Conservation (phyloP, 2,329 filamentous ascomycete genomes). For the Curvularia sp. region DNA sequence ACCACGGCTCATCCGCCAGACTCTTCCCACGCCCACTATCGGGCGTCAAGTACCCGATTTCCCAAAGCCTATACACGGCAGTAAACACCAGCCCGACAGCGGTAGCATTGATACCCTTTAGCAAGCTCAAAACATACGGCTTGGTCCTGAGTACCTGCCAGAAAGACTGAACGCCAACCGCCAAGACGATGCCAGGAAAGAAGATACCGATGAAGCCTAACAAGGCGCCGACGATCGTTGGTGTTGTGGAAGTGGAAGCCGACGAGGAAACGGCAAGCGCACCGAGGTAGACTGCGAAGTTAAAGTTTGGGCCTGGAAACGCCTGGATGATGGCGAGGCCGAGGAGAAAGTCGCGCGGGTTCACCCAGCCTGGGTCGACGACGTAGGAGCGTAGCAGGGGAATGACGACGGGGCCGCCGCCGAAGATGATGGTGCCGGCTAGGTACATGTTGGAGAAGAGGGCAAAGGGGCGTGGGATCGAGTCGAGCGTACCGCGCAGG, state of each 20-base stretch:
- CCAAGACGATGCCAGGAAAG: slow-evolving; percentile 49
- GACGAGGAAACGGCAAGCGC: slow-evolving; percentile 46
- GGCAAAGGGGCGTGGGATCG: slow-evolving; percentile 59
- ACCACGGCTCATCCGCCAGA: slow-evolving; percentile 54
- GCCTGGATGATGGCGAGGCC: slow-evolving; percentile 75
- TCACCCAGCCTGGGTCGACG: slow-evolving; percentile 74
- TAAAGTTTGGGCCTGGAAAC: slow-evolving; percentile 70
- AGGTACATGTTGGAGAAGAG: slow-evolving; percentile 78
- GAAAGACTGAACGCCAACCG: slow-evolving; percentile 49
- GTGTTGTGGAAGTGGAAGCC: slow-evolving; percentile 11
- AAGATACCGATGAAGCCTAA: slow-evolving; percentile 54
- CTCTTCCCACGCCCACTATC: slow-evolving; percentile 46
- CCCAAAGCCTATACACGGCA: slow-evolving; percentile 55
- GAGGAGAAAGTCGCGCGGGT: slow-evolving; percentile 73
- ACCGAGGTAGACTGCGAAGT: slow-evolving; percentile 57
- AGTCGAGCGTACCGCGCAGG: slow-evolving; percentile 49
- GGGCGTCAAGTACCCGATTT: slow-evolving; percentile 54
- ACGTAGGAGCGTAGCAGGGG: slow-evolving; percentile 57
- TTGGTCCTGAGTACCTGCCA: slow-evolving; percentile 51
- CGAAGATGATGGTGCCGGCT: slow-evolving; percentile 68
- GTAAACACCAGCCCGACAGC: slow-evolving; percentile 56
- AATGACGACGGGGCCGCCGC: slow-evolving; percentile 56
- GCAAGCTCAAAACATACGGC: slow-evolving; percentile 42
- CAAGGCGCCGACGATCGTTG: slow-evolving; percentile 47
- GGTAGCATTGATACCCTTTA: slow-evolving; percentile 53